These are phyloP conservation scores for Globisporangium iwayamae DNA, from an alignment of 352 stramenopile genomes.

Conservation along the genomic window DNA sequence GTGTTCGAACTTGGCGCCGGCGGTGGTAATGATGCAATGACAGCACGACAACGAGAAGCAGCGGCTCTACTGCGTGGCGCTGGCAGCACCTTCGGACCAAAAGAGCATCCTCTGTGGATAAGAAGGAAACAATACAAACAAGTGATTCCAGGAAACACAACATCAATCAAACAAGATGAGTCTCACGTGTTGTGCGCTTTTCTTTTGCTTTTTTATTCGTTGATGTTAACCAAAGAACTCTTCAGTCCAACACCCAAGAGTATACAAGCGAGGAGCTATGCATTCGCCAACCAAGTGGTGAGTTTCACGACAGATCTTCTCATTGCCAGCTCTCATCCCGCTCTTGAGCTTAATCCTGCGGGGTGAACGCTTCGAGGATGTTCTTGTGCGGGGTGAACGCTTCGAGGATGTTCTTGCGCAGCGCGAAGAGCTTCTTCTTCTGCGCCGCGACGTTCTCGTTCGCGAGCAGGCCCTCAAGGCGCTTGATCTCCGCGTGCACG, in stretches of 20 bases:
- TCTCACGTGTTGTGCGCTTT: neutral
- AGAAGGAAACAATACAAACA: constrained; percentile 7
- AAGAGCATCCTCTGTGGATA: neutral
- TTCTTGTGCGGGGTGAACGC: constrained; percentile 79
- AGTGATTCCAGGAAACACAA: constrained; percentile 3
- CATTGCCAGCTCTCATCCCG: neutral
- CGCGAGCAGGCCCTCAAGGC: constrained; percentile 69
- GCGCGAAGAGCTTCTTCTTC: constrained; percentile 88
- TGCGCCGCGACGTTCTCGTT: constrained; percentile 80
- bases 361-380: constrained; percentile 77
- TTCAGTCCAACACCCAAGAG: neutral
- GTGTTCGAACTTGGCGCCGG: neutral
- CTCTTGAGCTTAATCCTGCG: constrained; percentile 26
- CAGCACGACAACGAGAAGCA: too few species aligned
- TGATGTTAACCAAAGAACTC: constrained; percentile 2
- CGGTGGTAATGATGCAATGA: neutral
- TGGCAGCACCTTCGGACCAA: neutral
- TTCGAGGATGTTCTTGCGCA: constrained; percentile 90
- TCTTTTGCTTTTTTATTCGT: neutral
- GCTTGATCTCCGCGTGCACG: constrained; percentile 79
- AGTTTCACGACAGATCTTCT: neutral
- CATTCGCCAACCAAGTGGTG: neutral
- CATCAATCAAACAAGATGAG: neutral
- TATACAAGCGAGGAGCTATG: neutral
- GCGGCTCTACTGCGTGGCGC: too few species aligned